Percentiles rank a stretch among this genome's conserved stretches.
Conservation (phyloP, 371 early-diverging fungal species). For the Mortierella sp. region DNA sequence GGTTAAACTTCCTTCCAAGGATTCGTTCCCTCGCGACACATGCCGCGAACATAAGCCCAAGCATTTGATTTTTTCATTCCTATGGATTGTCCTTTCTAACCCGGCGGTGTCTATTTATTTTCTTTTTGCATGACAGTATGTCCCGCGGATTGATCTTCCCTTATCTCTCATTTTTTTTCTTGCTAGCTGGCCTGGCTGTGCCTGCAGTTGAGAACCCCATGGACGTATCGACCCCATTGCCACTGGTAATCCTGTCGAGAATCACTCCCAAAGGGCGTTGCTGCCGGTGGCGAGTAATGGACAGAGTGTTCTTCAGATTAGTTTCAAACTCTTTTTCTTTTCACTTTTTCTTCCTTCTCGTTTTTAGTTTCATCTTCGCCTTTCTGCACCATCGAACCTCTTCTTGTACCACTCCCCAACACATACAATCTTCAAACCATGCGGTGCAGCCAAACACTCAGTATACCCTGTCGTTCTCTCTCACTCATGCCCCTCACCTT, state of each 20-base stretch:
- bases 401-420: neutral
- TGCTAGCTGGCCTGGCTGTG: neutral
- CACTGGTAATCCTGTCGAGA: too few species aligned
- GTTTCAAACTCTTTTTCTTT: neutral
- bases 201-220: neutral
- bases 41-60: too few species aligned
- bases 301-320: too few species aligned
- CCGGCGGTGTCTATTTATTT: neutral
- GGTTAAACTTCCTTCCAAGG: too few species aligned
- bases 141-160: neutral
- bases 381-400: neutral
- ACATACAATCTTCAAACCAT: neutral
- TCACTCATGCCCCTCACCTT: neutral
- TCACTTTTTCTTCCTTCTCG: neutral
- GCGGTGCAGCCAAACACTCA: neutral
- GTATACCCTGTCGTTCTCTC: neutral
- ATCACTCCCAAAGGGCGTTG: too few species aligned
- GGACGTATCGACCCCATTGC: neutral
- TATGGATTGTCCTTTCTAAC: neutral
- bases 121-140: neutral
- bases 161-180: neutral
- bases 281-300: too few species aligned
- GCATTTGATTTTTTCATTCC: too few species aligned
- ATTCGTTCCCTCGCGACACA: too few species aligned
- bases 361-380: neutral